These are phyloP conservation scores for Lepidopterella palustris DNA, from an alignment of 495 filamentous ascomycete genomes.

Conservation along the genomic window DNA sequence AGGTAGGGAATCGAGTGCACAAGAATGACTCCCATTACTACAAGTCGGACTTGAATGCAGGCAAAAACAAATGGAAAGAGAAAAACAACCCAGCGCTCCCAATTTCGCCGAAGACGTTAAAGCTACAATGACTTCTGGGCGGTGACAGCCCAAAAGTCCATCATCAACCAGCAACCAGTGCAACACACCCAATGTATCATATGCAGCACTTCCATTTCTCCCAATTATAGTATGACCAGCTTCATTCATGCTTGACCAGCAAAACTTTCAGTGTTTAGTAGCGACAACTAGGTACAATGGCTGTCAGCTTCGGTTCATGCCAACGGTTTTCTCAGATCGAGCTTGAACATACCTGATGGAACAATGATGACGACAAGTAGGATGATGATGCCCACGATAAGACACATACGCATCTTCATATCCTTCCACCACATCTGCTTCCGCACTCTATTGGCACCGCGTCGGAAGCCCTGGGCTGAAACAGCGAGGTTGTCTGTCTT, in stretches of 20 bases:
- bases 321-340: background rate
- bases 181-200: constrained; percentile 1
- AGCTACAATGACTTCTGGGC: constrained; percentile 19
- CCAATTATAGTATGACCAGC: background rate
- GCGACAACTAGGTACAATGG: background rate
- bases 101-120: constrained; percentile 28
- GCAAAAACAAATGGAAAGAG: constrained; percentile 23
- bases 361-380: constrained; percentile 89
- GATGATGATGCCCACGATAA: constrained; percentile 81
- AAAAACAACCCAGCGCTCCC: constrained; percentile 26
- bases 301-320: too few species aligned
- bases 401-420: constrained; percentile 99
- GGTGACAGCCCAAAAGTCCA: constrained; percentile 1
- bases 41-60: constrained; percentile 21
- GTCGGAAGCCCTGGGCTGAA: constrained; percentile 88
- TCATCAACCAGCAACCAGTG: constrained; percentile 6
- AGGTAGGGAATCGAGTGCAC: background rate
- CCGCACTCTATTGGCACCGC: constrained; percentile 88
- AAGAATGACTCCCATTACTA: constrained; percentile 10
- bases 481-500: constrained; percentile 91
- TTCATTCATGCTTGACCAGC: background rate
- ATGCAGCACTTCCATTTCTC: background rate
- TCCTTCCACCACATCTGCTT: constrained; percentile 95
- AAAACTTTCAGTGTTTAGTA: background rate
- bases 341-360: constrained; percentile 57